Evolutionary conservation across 495 filamentous ascomycete genomes (phyloP).

Genomic region (Pyrenula massariospora): DNA sequence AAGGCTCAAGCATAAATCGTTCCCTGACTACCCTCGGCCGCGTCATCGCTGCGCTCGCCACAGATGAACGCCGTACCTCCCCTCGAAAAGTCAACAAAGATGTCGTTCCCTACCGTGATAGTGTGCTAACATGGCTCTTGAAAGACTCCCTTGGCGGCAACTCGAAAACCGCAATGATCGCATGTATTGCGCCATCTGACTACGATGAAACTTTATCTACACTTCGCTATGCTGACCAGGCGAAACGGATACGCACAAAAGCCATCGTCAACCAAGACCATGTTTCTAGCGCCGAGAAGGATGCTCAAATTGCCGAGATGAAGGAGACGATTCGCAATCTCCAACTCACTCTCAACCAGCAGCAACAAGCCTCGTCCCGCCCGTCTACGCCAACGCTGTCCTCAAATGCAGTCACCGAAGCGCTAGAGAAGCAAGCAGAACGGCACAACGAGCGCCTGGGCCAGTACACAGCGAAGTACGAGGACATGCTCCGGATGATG

Average conservation of each 20-base stretch:
- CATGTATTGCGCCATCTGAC: slow-evolving; percentile 87
- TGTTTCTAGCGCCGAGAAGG: slow-evolving; percentile 74
- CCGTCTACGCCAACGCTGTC: slow-evolving; percentile 10
- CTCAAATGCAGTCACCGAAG: slow-evolving; percentile 1
- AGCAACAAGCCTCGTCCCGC: slow-evolving; percentile 1
- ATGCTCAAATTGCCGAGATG: slow-evolving; percentile 89
- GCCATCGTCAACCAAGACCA: slow-evolving; percentile 93
- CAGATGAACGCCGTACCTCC: slow-evolving; percentile 51
- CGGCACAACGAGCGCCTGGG: slow-evolving; percentile 64
- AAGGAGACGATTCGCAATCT: slow-evolving; percentile 78
- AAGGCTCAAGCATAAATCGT: slow-evolving; percentile 98
- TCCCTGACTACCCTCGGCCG: slow-evolving; percentile 90
- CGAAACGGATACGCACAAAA: slow-evolving; percentile 92
- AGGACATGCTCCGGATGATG: slow-evolving; percentile 83
- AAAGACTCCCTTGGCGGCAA: slow-evolving; percentile 94
- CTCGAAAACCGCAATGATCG: slow-evolving; percentile 97
- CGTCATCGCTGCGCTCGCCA: slow-evolving; percentile 88
- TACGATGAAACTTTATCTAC: slow-evolving; percentile 97
- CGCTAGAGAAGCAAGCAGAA: slow-evolving; percentile 35
- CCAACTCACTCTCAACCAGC: slow-evolving; percentile 57
- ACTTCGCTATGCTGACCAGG: slow-evolving; percentile 93
- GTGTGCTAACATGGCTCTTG: slow-evolving; percentile 92
- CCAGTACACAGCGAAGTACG: slow-evolving; percentile 69
- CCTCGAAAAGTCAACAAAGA: slow-evolving; percentile 46
- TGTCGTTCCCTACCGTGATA: slow-evolving; percentile 87